Conservation (phyloP, 441 rosid genomes). For the Arabidopsis lyrata region DNA sequence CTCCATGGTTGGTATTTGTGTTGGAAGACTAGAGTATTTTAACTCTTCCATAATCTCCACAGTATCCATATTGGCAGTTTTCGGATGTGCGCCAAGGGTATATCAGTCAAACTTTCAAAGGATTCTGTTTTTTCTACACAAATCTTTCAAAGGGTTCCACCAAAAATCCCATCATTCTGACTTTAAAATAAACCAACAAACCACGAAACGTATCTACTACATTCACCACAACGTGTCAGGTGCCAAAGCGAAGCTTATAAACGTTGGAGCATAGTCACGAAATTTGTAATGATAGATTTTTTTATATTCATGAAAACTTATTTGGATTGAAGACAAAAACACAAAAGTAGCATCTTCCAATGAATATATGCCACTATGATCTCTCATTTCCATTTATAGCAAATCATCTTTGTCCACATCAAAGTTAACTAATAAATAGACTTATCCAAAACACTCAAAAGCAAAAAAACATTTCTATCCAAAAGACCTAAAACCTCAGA, state of each 20-base stretch:
- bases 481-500: not conserved
- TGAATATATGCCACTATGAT: not conserved
- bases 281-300: not conserved
- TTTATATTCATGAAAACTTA: constrained; percentile 9
- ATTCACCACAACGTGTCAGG: constrained; percentile 32
- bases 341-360: constrained; percentile 21
- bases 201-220: constrained; percentile 14
- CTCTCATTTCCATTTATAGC: constrained; percentile 21
- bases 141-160: constrained; percentile 33
- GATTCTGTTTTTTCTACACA: not conserved
- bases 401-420: constrained; percentile 31
- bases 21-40: too few species aligned
- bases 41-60: too few species aligned
- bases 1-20: too few species aligned
- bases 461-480: constrained; percentile 18
- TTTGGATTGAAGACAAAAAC: constrained; percentile 7
- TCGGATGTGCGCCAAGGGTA: not conserved
- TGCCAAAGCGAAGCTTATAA: constrained; percentile 15
- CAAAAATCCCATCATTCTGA: constrained; percentile 31
- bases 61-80: too few species aligned
- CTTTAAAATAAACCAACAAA: constrained; percentile 6
- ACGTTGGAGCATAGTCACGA: not conserved
- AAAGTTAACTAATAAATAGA: constrained; percentile 12
- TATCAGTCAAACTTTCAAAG: not conserved
- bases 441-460: not conserved